Base-by-base conservation (phyloP, 768 basidiomycete genomes). In the Leccinum arenicola region DNA sequence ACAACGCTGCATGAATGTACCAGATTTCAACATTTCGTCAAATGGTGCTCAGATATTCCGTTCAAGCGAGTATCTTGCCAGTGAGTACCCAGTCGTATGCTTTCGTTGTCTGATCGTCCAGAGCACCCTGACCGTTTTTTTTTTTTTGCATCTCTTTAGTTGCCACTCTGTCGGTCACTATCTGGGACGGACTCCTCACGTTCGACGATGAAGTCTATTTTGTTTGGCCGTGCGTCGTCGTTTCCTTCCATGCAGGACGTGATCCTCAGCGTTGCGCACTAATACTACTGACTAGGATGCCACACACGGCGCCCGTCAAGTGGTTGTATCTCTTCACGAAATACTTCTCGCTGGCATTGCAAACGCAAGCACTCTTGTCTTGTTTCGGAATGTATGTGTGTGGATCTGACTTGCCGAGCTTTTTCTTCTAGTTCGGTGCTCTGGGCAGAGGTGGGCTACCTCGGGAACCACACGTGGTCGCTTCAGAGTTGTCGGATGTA, bases 261-360 rank as follows among this genome's bases (percentile, higher is more conserved):
- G 29, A 36, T 45, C 21, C 47, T 2, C 15, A n/a, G 17, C 0
- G 11, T 0, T n/a, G n/a, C 9, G 6, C 7, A 11, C 40, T 43
- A 5, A 2, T n/a, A 6, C 17, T 36, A 6, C 25, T 0, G 43
- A 25, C 27, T 23, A 71, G 70, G 12, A 64, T 66, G 58, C 47
- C 70, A n/a, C 7, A 7, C 8, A 54, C 14, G 7, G 62, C 66
- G 3, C 49, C 43, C 27, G 31, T 66, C 45, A 71, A 72, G 53
- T 72, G 68, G 70, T 15, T 72, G 19, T 71, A 68, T 50, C n/a
- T 72, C 11, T 61, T 70, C 51, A 59, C 60, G 6, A 72, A 60
- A 55, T 71, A 68, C 29, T 57, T 61, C 29, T 60, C 56, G 10
- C 14, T 72, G 17, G 15, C 14, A 3, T 1, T 60, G 3, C 70